Conservation (phyloP, 1,284 basidiomycete species). For the Meira miltonrushii region DNA sequence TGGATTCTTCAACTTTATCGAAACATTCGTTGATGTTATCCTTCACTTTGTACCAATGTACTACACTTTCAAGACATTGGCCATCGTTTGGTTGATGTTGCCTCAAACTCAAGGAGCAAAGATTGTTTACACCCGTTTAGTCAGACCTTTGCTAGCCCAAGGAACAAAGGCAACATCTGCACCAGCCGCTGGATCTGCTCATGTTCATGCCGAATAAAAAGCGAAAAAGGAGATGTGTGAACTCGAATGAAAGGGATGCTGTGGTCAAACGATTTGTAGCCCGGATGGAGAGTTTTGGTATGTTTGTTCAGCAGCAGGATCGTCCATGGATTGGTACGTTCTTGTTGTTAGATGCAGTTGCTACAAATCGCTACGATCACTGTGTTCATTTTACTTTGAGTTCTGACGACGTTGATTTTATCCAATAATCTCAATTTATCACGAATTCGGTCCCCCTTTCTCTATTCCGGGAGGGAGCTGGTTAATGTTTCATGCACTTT, state of each 20-base stretch:
- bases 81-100: slow-evolving; percentile 81
- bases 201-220: slow-evolving; percentile 4
- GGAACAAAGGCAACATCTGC: background rate
- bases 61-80: slow-evolving; percentile 72
- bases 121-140: slow-evolving; percentile 47
- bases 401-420: too few species aligned
- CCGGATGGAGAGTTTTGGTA: too few species aligned
- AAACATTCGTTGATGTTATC: slow-evolving; percentile 46
- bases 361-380: background rate
- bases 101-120: slow-evolving; percentile 65
- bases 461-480: too few species aligned
- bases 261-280: too few species aligned
- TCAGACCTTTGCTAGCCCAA: slow-evolving; percentile 41
- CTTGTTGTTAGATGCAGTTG: background rate
- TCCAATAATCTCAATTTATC: too few species aligned
- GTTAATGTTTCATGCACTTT: too few species aligned
- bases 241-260: background rate
- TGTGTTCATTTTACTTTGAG: too few species aligned
- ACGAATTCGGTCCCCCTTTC: too few species aligned
- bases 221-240: background rate
- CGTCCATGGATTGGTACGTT: background rate
- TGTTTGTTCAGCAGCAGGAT: background rate
- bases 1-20: slow-evolving; percentile 51
- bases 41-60: slow-evolving; percentile 73
- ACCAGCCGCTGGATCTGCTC: slow-evolving; percentile 2